phyloP scores from a whole-genome alignment of 805 yeast genomes.

The Kurtzmaniella fragi region DNA sequence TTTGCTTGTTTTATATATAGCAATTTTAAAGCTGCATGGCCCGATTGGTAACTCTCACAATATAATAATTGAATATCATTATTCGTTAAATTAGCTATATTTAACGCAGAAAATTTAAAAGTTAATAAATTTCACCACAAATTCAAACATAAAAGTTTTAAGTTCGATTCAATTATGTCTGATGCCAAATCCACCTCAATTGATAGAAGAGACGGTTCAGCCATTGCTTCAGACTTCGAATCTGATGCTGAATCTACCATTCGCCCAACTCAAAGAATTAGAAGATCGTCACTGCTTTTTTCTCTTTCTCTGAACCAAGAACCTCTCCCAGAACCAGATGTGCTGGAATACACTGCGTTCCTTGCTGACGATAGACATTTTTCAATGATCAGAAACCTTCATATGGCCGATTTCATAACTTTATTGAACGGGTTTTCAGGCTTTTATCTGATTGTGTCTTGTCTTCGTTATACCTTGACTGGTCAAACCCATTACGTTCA shows the following conservation, averaged over 20 bases:
- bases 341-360: slow-evolving; percentile 71
- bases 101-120: too few species aligned
- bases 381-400: slow-evolving; percentile 79
- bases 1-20: too few species aligned
- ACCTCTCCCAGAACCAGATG: slow-evolving; percentile 73
- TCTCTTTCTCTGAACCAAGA: slow-evolving; percentile 49
- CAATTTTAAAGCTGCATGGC: too few species aligned
- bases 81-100: too few species aligned
- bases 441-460: slow-evolving; percentile 82
- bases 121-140: too few species aligned
- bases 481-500: slow-evolving; percentile 66
- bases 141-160: too few species aligned
- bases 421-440: slow-evolving; percentile 92
- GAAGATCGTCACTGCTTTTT: slow-evolving; percentile 51
- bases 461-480: slow-evolving; percentile 74
- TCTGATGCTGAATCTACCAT: slow-evolving; percentile 20
- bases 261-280: slow-evolving; percentile 27
- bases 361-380: slow-evolving; percentile 82
- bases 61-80: too few species aligned
- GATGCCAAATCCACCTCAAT: slow-evolving; percentile 8
- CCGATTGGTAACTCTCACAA: too few species aligned
- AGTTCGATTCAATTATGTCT: slow-evolving; percentile 9
- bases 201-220: slow-evolving; percentile 26
- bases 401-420: slow-evolving; percentile 95
- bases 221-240: slow-evolving; percentile 34